Conservation (phyloP, 106 monocot species). For the Platanthera guangdongensis region DNA sequence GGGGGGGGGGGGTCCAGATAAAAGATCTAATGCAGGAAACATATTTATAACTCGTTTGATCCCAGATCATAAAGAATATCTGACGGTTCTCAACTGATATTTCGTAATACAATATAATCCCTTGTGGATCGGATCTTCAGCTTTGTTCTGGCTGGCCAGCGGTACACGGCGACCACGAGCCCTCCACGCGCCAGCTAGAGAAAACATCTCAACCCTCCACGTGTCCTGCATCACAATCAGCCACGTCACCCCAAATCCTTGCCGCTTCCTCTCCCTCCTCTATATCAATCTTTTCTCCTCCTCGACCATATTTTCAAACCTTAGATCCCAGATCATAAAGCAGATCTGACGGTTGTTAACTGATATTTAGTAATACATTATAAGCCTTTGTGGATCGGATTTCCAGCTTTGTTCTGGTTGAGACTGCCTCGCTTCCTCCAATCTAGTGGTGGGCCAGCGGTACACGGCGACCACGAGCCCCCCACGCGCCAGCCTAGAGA, state of each 20-base stretch:
- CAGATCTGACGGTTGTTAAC: not conserved
- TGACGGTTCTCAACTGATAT: not conserved
- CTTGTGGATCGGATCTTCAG: not conserved
- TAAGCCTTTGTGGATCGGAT: not conserved
- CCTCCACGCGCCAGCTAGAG: slow-evolving; percentile 18
- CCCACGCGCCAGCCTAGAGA: slow-evolving; percentile 15
- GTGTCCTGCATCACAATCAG: slow-evolving; percentile 15
- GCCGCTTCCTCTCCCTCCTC: not conserved
- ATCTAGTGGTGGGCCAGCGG: not conserved
- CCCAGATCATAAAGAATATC: not conserved
- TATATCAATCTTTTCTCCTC: slow-evolving; percentile 3
- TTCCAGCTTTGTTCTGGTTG: not conserved
- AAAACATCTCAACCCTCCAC: slow-evolving; percentile 18
- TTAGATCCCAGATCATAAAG: not conserved
- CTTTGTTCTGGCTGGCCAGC: not conserved
- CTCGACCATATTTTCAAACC: not conserved
- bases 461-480: slow-evolving; percentile 10
- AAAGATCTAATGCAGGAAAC: not conserved
- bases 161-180: slow-evolving; percentile 8
- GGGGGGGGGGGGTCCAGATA: no score
- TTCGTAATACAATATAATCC: not conserved
- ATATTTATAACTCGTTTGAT: not conserved
- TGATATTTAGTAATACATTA: not conserved
- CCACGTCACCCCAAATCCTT: not conserved
- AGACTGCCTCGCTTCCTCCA: not conserved